Percentiles rank a stretch among this genome's conserved stretches.
phyloP scores from a whole-genome alignment of 139 green algal genomes.

The Ettlia oleoabundans region DNA sequence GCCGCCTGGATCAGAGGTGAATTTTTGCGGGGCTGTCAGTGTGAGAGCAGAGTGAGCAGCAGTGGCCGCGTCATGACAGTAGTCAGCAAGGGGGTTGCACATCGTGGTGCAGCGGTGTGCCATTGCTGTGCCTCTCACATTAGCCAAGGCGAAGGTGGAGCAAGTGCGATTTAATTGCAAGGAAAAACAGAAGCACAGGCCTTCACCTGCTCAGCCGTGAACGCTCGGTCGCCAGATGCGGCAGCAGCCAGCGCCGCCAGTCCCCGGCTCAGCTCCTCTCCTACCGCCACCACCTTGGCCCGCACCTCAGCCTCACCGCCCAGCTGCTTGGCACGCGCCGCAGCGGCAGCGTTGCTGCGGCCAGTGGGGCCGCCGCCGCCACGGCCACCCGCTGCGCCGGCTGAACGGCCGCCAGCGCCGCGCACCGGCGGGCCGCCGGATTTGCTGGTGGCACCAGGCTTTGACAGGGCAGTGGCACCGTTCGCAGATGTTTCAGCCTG shows the following conservation, averaged over 20 bases:
- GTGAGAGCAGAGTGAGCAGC: no score
- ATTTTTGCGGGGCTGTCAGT: no score
- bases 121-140: no score
- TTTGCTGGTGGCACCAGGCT: no score
- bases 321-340: constrained; percentile 66
- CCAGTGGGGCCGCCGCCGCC: not conserved
- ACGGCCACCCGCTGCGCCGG: not conserved
- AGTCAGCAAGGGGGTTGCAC: no score
- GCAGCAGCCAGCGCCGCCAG: constrained; percentile 58
- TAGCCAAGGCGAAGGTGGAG: no score
- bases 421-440: not conserved
- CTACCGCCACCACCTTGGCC: constrained; percentile 57
- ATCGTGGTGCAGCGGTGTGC: no score
- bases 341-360: constrained; percentile 64
- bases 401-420: not conserved
- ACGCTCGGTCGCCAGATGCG: constrained; percentile 51
- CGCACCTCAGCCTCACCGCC: constrained; percentile 67
- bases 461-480: not conserved
- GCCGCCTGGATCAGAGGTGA: no score
- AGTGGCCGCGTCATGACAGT: no score
- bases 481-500: not conserved
- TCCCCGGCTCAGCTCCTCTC: constrained; percentile 62
- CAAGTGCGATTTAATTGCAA: no score
- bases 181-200: no score
- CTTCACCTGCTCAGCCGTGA: no score